A percentile compares a stretch with the other conserved stretches of the same genome.
Evolutionary conservation across 768 basidiomycete species (phyloP).

Genomic region (Amanita thiersii): DNA sequence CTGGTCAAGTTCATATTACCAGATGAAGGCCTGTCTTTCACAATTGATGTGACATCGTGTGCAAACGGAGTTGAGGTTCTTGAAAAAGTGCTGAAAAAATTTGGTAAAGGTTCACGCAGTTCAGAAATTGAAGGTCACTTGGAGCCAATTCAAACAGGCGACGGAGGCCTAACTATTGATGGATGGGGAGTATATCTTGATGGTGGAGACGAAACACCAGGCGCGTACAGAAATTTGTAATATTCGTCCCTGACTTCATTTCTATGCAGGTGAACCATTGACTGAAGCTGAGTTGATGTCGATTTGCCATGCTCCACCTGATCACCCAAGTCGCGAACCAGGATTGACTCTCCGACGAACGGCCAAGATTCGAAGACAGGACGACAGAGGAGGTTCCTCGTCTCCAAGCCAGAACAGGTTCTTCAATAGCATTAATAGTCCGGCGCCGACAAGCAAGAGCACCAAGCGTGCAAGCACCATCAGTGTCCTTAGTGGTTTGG

Average conservation of each 20-base stretch:
- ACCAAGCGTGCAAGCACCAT: constrained; percentile 91
- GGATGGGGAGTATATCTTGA: constrained; percentile 87
- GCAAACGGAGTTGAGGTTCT: constrained; percentile 79
- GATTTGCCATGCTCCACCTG: constrained; percentile 75
- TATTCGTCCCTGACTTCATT: neutral
- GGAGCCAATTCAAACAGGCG: constrained; percentile 57
- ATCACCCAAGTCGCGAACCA: constrained; percentile 72
- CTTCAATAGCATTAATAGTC: constrained; percentile 10
- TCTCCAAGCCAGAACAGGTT: constrained; percentile 22
- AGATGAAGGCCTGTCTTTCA: constrained; percentile 70
- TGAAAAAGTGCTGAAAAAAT: constrained; percentile 85
- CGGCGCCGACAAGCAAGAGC: constrained; percentile 30
- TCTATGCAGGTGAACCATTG: constrained; percentile 54
- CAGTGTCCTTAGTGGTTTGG: constrained; percentile 89
- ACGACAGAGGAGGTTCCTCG: constrained; percentile 30
- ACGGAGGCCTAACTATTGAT: constrained; percentile 73
- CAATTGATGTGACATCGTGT: constrained; percentile 78
- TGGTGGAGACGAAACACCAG: constrained; percentile 42
- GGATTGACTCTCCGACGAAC: constrained; percentile 68
- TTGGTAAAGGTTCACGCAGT: constrained; percentile 53
- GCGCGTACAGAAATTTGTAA: constrained; percentile 25
- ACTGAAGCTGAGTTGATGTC: constrained; percentile 75
- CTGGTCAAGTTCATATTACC: constrained; percentile 84
- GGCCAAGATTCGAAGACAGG: constrained; percentile 30
- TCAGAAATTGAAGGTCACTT: constrained; percentile 32